Evolutionary conservation across 2,329 filamentous ascomycete species (phyloP).

Genomic region (Trichophyton simii): DNA sequence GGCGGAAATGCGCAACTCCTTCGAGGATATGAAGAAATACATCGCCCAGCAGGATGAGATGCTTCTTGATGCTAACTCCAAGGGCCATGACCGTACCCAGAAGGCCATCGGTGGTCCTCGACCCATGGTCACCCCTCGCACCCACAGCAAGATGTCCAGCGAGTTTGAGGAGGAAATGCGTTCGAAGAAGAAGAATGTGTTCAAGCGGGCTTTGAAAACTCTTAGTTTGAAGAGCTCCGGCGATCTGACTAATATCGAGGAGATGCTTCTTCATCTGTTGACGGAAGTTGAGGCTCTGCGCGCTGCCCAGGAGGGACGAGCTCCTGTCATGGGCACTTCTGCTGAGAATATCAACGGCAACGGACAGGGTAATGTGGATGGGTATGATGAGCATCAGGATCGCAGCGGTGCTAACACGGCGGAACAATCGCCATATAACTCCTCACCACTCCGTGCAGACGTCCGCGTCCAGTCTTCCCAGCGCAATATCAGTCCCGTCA

Average conservation of each 20-base stretch:
- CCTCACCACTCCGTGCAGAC: constrained; percentile 41
- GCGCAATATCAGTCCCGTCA: constrained; percentile 63
- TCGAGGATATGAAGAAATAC: constrained; percentile 88
- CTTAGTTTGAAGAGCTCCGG: constrained; percentile 76
- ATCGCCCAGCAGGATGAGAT: constrained; percentile 81
- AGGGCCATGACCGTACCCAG: constrained; percentile 76
- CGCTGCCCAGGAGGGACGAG: constrained; percentile 37
- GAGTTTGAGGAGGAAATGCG: constrained; percentile 47
- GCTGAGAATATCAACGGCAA: constrained; percentile 44
- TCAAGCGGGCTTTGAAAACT: constrained; percentile 83
- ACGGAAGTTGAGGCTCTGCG: constrained; percentile 82
- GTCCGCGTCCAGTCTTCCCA: not conserved
- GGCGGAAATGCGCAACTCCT: constrained; percentile 91
- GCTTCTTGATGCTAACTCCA: constrained; percentile 75
- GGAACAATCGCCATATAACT: constrained; percentile 8
- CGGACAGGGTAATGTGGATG: not conserved
- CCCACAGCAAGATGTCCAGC: constrained; percentile 36
- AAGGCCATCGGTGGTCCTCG: constrained; percentile 75
- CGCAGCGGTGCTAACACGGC: not conserved
- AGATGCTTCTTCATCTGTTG: constrained; percentile 83
- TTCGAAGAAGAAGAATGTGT: constrained; percentile 82
- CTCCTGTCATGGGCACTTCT: constrained; percentile 37
- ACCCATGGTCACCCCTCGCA: constrained; percentile 59
- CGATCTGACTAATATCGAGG: constrained; percentile 77
- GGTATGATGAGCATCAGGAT: not conserved